phyloP scores from a whole-genome alignment of 1,284 basidiomycete genomes.

The Porphyrellus sp. region DNA sequence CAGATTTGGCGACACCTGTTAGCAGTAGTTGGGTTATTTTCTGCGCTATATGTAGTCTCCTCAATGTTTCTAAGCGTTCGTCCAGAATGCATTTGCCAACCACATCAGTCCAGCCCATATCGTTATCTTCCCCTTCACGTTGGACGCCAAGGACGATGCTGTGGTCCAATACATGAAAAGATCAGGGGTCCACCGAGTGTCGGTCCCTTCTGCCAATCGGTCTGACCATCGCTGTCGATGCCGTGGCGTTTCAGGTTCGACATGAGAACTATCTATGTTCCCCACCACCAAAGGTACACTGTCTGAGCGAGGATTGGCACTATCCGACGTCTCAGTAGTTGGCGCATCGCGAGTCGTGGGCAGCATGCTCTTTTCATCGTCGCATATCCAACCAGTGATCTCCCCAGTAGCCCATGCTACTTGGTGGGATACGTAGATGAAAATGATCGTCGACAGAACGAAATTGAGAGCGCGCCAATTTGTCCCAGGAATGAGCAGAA shows the following conservation, averaged over 20 bases:
- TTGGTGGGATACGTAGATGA: constrained; percentile 76
- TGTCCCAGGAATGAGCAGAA: constrained; percentile 76
- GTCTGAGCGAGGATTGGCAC: constrained; percentile 4
- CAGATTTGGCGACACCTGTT: constrained; percentile 5
- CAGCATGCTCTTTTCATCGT: constrained; percentile 34
- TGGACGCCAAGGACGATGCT: constrained; percentile 25
- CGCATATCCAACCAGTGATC: constrained; percentile 71
- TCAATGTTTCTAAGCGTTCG: constrained; percentile 32
- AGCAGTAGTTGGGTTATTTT: neutral
- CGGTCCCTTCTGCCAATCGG: constrained; percentile 44
- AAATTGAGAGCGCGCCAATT: constrained; percentile 74
- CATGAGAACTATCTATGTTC: neutral
- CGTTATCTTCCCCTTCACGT: constrained; percentile 36
- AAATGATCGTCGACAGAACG: constrained; percentile 69
- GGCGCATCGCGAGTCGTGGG: constrained; percentile 26
- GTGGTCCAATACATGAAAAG: constrained; percentile 34
- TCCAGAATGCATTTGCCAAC: constrained; percentile 57
- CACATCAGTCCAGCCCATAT: constrained; percentile 47
- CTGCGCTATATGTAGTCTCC: neutral
- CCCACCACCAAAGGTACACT: constrained; percentile 10
- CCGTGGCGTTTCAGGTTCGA: constrained; percentile 36
- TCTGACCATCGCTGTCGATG: constrained; percentile 54
- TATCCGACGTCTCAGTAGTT: neutral
- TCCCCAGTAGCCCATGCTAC: constrained; percentile 73
- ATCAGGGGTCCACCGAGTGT: constrained; percentile 26